phyloP scores from a whole-genome alignment of 2,329 filamentous ascomycete species.

The Ramichloridium luteum region DNA sequence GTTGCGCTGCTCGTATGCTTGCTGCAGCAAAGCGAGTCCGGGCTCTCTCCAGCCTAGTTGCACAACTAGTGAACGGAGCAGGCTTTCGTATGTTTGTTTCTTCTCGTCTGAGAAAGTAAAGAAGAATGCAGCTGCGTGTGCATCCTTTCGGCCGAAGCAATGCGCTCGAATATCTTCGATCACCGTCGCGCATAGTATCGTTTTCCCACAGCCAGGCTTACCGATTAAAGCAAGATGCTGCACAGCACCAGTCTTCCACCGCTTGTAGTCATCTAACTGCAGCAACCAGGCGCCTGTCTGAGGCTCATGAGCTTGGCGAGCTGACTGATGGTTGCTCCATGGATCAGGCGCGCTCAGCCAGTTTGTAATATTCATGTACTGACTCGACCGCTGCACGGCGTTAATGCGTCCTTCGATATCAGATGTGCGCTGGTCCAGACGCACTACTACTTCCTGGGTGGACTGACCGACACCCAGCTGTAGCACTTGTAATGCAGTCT shows the following conservation, averaged over 20 bases:
- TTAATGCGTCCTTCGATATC: too few species aligned
- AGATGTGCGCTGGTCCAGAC: too few species aligned
- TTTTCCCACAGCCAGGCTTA: slow-evolving; percentile 16
- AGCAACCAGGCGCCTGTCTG: slow-evolving; percentile 9
- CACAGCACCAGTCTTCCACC: slow-evolving; percentile 5
- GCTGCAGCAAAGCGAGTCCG: slow-evolving; percentile 9
- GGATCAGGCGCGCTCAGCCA: slow-evolving; percentile 9
- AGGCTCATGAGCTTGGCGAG: slow-evolving; percentile 5
- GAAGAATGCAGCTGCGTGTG: slow-evolving; percentile 12
- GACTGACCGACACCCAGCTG: too few species aligned
- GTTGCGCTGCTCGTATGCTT: slow-evolving; percentile 10
- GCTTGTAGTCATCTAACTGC: slow-evolving; percentile 1
- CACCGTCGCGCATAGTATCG: slow-evolving; percentile 13
- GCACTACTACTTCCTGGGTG: too few species aligned
- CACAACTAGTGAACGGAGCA: slow-evolving; percentile 11
- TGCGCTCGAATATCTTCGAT: slow-evolving; percentile 12
- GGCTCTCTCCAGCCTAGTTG: slow-evolving; percentile 14
- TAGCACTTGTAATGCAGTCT: too few species aligned
- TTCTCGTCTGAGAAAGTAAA: slow-evolving; percentile 16
- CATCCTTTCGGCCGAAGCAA: slow-evolving; percentile 5
- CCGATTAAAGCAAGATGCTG: slow-evolving; percentile 13
- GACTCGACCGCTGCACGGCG: too few species aligned
- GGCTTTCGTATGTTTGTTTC: slow-evolving; percentile 12
- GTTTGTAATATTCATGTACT: slow-evolving; percentile 4
- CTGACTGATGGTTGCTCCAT: slow-evolving; percentile 7